Base-by-base conservation (phyloP, 148 eudicot genomes). In the Dianthus caryophyllus region DNA sequence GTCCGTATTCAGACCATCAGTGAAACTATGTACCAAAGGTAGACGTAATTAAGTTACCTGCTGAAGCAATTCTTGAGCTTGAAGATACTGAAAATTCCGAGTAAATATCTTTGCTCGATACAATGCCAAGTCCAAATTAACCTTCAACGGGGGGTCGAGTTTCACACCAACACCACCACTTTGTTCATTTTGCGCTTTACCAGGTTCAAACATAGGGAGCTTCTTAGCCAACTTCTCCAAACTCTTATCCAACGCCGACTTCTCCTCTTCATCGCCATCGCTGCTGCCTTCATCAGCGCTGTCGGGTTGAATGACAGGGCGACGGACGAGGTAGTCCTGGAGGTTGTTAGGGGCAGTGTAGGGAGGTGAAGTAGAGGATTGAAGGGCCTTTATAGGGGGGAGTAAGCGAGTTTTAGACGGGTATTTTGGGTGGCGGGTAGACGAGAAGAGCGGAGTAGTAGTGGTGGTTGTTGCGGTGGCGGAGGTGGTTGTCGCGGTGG, bases 71-170 rank as follows among this genome's bases (percentile, higher is more conserved):
- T 78, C 76, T 71, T 83, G 83, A 29, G 98, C 98, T 59, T 86
- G 88, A 67, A 61, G 63, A 67, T 62, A 88, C 75, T 72, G 85
- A 74, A 68, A 88, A 46, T 82, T 88, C 78, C 83, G 68, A 0
- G 87, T 69, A 25, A 90, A 65, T 54, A 83, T 47, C 81, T 86
- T 94, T 8, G 88, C 96, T 74, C 71, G 78, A 69, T 88, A 94
- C 81, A 94, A 69, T 46, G 96, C 89, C 77, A 94, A 78, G 69
- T 93, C 98, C 79, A 94, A 66, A 74, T 94, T 94, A 70, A 94
- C 80, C 61, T 43, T 50, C 67, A 94, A 83, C 0, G 87, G 92
- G 77, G 68, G 79, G 50, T 78, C 84, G 51, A 77, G 83, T 27
- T 33, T 74, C 10, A 61, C 71, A n/a, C 2, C 0, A 16, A 16